Evolutionary conservation across 1,284 basidiomycete species (phyloP).

Genomic region (Cryptococcus deneoformans): DNA sequence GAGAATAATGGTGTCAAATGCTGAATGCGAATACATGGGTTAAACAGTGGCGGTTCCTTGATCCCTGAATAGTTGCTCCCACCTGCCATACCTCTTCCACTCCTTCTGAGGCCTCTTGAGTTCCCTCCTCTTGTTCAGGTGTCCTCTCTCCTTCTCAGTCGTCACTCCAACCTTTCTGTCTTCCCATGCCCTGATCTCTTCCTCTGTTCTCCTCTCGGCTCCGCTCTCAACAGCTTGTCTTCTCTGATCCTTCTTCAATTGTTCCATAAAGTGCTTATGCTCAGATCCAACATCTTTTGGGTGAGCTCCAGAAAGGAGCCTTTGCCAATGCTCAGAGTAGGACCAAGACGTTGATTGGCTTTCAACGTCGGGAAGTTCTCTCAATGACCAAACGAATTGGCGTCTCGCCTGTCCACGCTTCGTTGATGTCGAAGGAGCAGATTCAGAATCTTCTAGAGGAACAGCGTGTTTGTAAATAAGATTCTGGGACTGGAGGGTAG

Average conservation of each 20-base stretch:
- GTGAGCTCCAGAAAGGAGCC: constrained; percentile 11
- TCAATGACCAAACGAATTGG: constrained; percentile 11
- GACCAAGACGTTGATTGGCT: neutral
- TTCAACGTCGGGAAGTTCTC: neutral
- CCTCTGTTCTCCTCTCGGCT: constrained; percentile 8
- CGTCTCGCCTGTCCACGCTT: constrained; percentile 5
- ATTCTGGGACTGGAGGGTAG: constrained; percentile 32
- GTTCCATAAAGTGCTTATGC: neutral
- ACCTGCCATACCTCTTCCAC: constrained; percentile 9
- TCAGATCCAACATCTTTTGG: constrained; percentile 4
- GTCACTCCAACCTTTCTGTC: constrained; percentile 29
- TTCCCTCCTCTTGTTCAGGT: constrained; percentile 32
- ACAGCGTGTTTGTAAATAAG: constrained; percentile 27
- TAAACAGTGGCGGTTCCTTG: neutral
- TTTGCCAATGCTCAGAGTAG: constrained; percentile 20
- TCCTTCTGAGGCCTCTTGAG: constrained; percentile 28
- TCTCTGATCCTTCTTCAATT: constrained; percentile 2
- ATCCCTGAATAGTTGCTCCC: constrained; percentile 5
- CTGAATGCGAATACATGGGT: no score
- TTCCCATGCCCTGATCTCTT: constrained; percentile 20
- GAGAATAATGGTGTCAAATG: no score
- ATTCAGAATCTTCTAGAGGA: constrained; percentile 1
- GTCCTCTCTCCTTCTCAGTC: constrained; percentile 27
- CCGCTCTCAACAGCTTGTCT: constrained; percentile 10
- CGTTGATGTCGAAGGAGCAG: constrained; percentile 3